Evolutionary conservation across 2,329 filamentous ascomycete species (phyloP).

Genomic region (Aspergillus sojae): DNA sequence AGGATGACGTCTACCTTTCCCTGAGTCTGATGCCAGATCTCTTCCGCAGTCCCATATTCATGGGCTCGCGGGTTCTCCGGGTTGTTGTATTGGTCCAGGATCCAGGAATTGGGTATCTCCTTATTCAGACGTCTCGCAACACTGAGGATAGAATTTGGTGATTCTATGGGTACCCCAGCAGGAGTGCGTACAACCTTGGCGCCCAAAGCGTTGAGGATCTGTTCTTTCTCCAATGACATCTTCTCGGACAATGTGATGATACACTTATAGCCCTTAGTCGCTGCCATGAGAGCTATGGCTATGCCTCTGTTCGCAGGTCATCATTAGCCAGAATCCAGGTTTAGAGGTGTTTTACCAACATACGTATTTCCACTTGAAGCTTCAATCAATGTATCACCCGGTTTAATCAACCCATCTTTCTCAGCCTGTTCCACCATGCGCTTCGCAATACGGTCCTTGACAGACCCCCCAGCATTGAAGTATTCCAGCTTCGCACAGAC

Average conservation of each 20-base stretch:
- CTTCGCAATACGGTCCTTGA: slow-evolving; percentile 86
- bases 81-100: slow-evolving; percentile 89
- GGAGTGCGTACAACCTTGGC: slow-evolving; percentile 92
- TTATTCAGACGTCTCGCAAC: slow-evolving; percentile 81
- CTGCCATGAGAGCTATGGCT: slow-evolving; percentile 84
- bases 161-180: slow-evolving; percentile 85
- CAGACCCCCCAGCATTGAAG: slow-evolving; percentile 46
- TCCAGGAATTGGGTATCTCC: slow-evolving; percentile 91
- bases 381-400: slow-evolving; percentile 89
- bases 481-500: slow-evolving; percentile 83
- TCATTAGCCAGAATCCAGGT: background rate
- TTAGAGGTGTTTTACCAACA: slow-evolving; percentile 7
- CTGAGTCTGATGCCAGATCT: slow-evolving; percentile 83
- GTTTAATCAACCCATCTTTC: slow-evolving; percentile 81
- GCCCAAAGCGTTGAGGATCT: slow-evolving; percentile 81
- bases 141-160: slow-evolving; percentile 87
- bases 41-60: slow-evolving; percentile 84
- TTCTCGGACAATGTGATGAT: slow-evolving; percentile 95
- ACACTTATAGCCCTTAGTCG: slow-evolving; percentile 88
- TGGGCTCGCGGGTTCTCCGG: slow-evolving; percentile 82
- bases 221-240: slow-evolving; percentile 93
- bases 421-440: slow-evolving; percentile 93
- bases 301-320: slow-evolving; percentile 61
- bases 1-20: slow-evolving; percentile 76
- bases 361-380: slow-evolving; percentile 84